Evolutionary conservation across 2,329 filamentous ascomycete species (phyloP).

Genomic region (Clonostachys rhizophaga): DNA sequence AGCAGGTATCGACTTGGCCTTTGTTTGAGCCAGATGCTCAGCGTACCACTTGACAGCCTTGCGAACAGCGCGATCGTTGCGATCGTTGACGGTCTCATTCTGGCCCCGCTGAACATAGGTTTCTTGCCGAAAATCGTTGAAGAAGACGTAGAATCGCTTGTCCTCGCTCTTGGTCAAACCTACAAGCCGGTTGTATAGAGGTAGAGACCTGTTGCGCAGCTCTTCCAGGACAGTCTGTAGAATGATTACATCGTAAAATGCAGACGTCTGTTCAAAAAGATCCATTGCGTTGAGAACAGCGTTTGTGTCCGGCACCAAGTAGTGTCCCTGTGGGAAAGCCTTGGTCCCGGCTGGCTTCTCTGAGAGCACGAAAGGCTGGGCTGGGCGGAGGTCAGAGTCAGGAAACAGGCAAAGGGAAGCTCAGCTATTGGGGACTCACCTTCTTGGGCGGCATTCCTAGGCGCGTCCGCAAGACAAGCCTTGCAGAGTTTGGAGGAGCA

Average conservation of each 20-base stretch:
- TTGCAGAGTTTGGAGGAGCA: slow-evolving; percentile 90
- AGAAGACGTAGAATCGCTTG: slow-evolving; percentile 97
- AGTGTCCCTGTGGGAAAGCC: slow-evolving; percentile 80
- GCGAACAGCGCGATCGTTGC: slow-evolving; percentile 90
- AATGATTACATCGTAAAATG: slow-evolving; percentile 95
- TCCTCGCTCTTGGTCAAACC: slow-evolving; percentile 91
- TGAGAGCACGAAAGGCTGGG: slow-evolving; percentile 80
- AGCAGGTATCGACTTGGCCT: slow-evolving; percentile 59
- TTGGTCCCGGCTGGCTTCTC: slow-evolving; percentile 82
- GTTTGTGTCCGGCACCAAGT: slow-evolving; percentile 94
- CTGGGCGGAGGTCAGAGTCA: slow-evolving; percentile 32
- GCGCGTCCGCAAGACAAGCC: slow-evolving; percentile 68
- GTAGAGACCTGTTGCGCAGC: slow-evolving; percentile 86
- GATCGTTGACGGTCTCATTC: slow-evolving; percentile 89
- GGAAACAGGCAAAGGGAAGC: not conserved
- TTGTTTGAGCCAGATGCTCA: slow-evolving; percentile 68
- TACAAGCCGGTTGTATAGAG: slow-evolving; percentile 90
- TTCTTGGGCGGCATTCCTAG: slow-evolving; percentile 73
- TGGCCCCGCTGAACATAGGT: slow-evolving; percentile 73
- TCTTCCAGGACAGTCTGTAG: slow-evolving; percentile 96
- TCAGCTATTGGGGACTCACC: slow-evolving; percentile 39
- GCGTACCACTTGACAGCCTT: slow-evolving; percentile 86
- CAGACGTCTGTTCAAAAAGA: slow-evolving; percentile 84
- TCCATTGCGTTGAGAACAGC: slow-evolving; percentile 95
- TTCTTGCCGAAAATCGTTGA: slow-evolving; percentile 95